Percentiles rank a stretch among this genome's conserved stretches.
Evolutionary conservation across 1,139 yeast genomes (phyloP).

Genomic region (Lodderomyces beijingensis): DNA sequence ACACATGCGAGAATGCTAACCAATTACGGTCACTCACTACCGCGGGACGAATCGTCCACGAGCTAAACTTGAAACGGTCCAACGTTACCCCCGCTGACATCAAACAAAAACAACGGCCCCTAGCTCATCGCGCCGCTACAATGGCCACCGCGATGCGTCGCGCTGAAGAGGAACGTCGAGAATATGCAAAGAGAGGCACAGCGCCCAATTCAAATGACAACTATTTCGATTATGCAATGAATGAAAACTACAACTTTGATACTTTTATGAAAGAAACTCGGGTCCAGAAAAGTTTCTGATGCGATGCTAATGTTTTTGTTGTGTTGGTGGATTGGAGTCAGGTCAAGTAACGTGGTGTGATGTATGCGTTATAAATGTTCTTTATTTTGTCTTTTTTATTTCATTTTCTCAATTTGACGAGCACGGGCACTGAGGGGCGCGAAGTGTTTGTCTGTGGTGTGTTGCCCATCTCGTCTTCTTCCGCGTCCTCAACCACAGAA

Average conservation of each 20-base stretch:
- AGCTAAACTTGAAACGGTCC: neutral
- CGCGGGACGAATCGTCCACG: slow-evolving; percentile 3
- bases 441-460: too few relatives aligned
- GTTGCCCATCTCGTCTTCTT: too few relatives aligned
- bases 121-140: slow-evolving; percentile 15
- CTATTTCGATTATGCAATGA: slow-evolving; percentile 29
- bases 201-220: slow-evolving; percentile 9
- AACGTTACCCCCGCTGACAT: neutral
- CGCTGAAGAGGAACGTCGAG: neutral
- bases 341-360: too few relatives aligned
- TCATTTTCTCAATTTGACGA: too few relatives aligned
- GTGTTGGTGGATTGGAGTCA: too few relatives aligned
- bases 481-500: slow-evolving; percentile 21
- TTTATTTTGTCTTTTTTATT: too few relatives aligned
- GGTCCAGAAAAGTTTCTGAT: too few relatives aligned
- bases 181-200: neutral
- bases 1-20: neutral
- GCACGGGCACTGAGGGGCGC: too few relatives aligned
- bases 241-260: slow-evolving; percentile 32
- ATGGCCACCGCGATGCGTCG: slow-evolving; percentile 11
- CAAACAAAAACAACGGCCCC: neutral
- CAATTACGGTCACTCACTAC: slow-evolving; percentile 1
- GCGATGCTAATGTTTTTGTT: too few relatives aligned
- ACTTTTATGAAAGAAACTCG: slow-evolving; percentile 36
- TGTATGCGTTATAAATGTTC: too few relatives aligned